phyloP scores from a whole-genome alignment of 1,139 yeast genomes.

The Yarrowia galli region DNA sequence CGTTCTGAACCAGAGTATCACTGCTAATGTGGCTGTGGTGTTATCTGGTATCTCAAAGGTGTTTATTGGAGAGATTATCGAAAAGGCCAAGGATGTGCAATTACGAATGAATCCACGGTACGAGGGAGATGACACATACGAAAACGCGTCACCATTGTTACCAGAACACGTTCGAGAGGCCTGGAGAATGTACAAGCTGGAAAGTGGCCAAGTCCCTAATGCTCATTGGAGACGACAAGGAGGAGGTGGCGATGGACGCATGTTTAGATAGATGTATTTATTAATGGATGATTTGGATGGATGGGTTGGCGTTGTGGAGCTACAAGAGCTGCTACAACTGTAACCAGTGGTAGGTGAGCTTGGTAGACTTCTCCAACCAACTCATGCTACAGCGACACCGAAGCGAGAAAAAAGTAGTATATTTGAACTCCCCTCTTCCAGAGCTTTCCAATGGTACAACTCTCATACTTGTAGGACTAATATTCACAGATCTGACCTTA shows the following conservation, averaged over 20 bases:
- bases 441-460: too few relatives aligned
- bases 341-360: too few relatives aligned
- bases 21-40: conserved; percentile 81
- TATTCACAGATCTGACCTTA: too few relatives aligned
- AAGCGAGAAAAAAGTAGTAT: too few relatives aligned
- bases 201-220: conserved; percentile 68
- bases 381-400: too few relatives aligned
- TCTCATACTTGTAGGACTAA: too few relatives aligned
- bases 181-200: conserved; percentile 74
- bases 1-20: conserved; percentile 81
- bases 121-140: conserved; percentile 52
- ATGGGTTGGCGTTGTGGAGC: too few relatives aligned
- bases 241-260: conserved; percentile 65
- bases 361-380: too few relatives aligned
- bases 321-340: too few relatives aligned
- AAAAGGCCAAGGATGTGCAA: conserved; percentile 72
- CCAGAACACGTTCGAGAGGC: conserved; percentile 92
- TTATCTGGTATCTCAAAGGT: conserved; percentile 88
- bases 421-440: too few relatives aligned
- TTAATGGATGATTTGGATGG: neutral
- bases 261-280: conserved; percentile 61
- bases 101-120: conserved; percentile 46
- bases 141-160: conserved; percentile 64
- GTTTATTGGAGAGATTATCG: conserved; percentile 86
- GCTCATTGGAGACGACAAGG: conserved; percentile 79